Conservation (phyloP, 2,329 filamentous ascomycete species). For the Colletotrichum sidae region DNA sequence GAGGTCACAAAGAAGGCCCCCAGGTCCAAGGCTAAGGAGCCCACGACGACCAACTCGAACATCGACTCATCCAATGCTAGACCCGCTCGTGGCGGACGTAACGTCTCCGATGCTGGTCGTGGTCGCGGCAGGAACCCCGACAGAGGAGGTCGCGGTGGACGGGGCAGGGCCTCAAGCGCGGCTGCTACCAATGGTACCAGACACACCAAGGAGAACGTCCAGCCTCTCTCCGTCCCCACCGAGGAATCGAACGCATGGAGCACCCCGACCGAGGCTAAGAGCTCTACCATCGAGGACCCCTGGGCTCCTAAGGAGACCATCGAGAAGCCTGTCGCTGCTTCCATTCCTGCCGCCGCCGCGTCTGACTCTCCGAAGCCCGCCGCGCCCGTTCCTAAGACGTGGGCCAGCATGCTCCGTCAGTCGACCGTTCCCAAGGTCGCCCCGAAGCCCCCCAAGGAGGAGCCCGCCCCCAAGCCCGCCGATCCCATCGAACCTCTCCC, state of each 20-base stretch:
- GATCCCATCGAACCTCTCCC: constrained; percentile 56
- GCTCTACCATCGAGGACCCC: constrained; percentile 41
- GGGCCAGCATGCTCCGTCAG: constrained; percentile 80
- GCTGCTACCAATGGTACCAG: constrained; percentile 72
- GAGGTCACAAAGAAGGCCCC: constrained; percentile 85
- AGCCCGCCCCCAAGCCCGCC: constrained; percentile 57
- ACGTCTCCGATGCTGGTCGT: constrained; percentile 68
- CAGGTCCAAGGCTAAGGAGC: constrained; percentile 78
- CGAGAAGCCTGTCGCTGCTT: constrained; percentile 48
- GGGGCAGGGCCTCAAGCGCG: constrained; percentile 69
- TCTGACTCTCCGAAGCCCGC: constrained; percentile 53
- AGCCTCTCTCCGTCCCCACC: constrained; percentile 73
- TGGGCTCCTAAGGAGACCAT: constrained; percentile 58
- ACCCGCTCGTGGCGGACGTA: constrained; percentile 70
- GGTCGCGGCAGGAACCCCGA: constrained; percentile 73
- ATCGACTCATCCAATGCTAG: constrained; percentile 60
- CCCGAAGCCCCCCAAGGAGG: constrained; percentile 63
- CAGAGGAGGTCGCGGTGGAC: constrained; percentile 69
- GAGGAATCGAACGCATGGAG: constrained; percentile 75
- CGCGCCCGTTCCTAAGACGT: constrained; percentile 66
- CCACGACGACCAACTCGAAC: constrained; percentile 62
- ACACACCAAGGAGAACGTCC: constrained; percentile 60
- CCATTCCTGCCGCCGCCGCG: constrained; percentile 48
- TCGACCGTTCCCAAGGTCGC: constrained; percentile 68
- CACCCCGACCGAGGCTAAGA: constrained; percentile 52